Percentiles rank a stretch among this genome's conserved stretches.
These are phyloP conservation scores for Epichloe scottii DNA, from an alignment of 2,329 filamentous ascomycete genomes.

Conservation along the genomic window DNA sequence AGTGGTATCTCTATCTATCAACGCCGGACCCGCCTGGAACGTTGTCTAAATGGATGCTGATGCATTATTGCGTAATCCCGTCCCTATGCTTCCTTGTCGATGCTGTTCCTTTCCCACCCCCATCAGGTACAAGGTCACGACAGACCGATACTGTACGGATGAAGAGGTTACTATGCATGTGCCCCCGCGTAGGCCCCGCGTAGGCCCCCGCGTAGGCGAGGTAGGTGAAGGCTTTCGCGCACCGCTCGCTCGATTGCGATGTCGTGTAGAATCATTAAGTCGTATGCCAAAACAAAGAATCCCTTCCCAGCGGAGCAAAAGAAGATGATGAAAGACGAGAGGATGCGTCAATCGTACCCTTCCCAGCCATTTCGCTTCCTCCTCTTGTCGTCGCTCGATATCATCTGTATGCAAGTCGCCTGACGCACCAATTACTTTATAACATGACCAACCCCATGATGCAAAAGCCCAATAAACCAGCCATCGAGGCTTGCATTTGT, in stretches of 20 bases:
- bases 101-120: not conserved
- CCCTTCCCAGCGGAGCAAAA: not conserved
- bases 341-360: not conserved
- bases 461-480: constrained; percentile 24
- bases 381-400: not conserved
- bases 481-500: constrained; percentile 22
- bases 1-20: constrained; percentile 12
- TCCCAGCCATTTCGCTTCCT: not conserved
- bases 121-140: not conserved
- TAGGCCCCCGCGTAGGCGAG: not conserved
- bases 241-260: constrained; percentile 2
- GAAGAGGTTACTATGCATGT: not conserved
- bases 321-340: not conserved
- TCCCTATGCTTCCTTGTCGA: not conserved
- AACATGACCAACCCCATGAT: constrained; percentile 24
- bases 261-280: constrained; percentile 5
- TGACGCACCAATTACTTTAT: constrained; percentile 7
- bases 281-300: constrained; percentile 3
- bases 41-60: constrained; percentile 7
- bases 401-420: constrained; percentile 1
- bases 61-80: not conserved
- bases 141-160: not conserved
- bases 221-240: not conserved
- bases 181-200: not conserved
- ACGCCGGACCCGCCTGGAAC: constrained; percentile 13